Base-by-base conservation (phyloP, 1,139 yeast species). In the Hyphopichia fennica region DNA sequence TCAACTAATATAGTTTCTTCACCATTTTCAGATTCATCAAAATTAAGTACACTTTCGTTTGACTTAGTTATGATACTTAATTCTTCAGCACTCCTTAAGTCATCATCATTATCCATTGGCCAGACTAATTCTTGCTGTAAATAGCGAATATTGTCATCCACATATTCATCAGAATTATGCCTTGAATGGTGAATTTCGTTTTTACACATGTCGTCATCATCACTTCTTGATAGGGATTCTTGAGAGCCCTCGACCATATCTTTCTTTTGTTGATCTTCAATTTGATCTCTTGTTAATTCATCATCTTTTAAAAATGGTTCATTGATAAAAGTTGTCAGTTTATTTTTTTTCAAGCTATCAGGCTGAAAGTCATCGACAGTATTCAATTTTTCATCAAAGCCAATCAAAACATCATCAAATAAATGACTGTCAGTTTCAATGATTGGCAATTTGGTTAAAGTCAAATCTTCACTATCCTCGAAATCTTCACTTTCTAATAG, bases 291-390 rank as follows among this genome's bases (percentile, higher is more conserved):
- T 2, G 75, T 67, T 44, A 73, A 63, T 47, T 73, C 78, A 45
- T 72, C 78, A 53, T 73, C 78, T 41, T 58, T 61, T 44, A 73
- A 60, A 45, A 69, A 66, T 29, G 72, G 72, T 28, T 63, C 68
- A 33, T 56, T 60, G n/a, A 56, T 42, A 3, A 41, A 36, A 40
- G 53, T 55, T n/a, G 31, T 28, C 15, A 14, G 17, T 5, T 15
- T 15, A 13, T 46, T 28, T 13, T 28, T 28, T 13, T 28, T 28
- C 3, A 28, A 4, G 10, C 31, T 28, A 4, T 25, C 14, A n/a
- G 48, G 8, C n/a, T 17, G 11, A 10, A n/a, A 4, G 4, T 33
- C 35, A 20, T 33, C 52, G 37, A 60, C 54, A 41, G 49, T 41
- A 20, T 59, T 57, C 37, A 60, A 49, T 36, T 53, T 55, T 20